Base-by-base conservation (phyloP, 148 eudicot species). In the Heliosperma pusillum region DNA sequence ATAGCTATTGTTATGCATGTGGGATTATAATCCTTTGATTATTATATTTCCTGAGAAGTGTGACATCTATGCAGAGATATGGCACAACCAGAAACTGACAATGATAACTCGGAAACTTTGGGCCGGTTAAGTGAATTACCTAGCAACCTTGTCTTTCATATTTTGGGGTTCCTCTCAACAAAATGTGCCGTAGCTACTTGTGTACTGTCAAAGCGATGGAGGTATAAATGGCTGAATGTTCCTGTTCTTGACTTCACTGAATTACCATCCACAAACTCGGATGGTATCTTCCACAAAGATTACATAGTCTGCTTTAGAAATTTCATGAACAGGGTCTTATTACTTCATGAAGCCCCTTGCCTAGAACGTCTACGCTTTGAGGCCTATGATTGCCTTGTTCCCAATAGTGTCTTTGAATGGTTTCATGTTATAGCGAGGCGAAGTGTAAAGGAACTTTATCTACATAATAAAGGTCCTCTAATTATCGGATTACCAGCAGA, bases 221-320 rank as follows among this genome's bases (percentile, higher is more conserved):
- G 33, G 25, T 36, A 53, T 26, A 64, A 72, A 2, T 82, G 85
- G 85, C 10, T 73, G 3, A 29, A 45, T 4, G 69, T 73, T 26
- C 78, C 82, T 13, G 53, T 19, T 61, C 55, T 76, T 20, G 80
- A 83, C 65, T 76, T 83, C 53, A 76, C 66, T 50, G 82, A 74
- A 21, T 24, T 65, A 27, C 77, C 63, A 12, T 59, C 66, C 3
- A 73, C 7, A 60, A 15, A 12, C 21, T 2, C 56, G 22, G 64
- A 72, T 3, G 45, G 44, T 42, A n/a, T 10, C 24, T 7, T 66
- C 45, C 10, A 66, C 69, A 27, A 66, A 2, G 47, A 66, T 3
- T 21, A 30, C 1, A 17, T n/a, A 19, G 40, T 20, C 22, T 36
- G 69, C n/a, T 66, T 66, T 30, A 66, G 40, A 50, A 33, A 66